Conservation (phyloP, 805 yeast species). For the Sungouiella thailandica region DNA sequence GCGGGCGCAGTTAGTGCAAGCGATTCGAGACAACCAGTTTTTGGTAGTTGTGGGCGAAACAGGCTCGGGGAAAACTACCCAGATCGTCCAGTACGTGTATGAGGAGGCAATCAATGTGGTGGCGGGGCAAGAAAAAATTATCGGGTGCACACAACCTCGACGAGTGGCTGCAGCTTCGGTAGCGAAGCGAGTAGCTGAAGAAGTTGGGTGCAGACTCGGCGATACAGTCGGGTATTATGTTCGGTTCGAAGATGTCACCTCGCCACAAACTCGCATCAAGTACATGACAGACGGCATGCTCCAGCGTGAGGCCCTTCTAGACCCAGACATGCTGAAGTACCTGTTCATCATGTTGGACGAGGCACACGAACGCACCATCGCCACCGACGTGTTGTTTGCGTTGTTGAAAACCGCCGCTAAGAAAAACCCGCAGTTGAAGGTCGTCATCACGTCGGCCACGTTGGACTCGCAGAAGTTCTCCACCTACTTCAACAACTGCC, state of each 20-base stretch:
- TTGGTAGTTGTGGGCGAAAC: conserved; percentile 90
- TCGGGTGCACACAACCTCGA: conserved; percentile 77
- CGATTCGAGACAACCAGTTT: conserved; percentile 72
- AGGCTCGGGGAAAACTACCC: conserved; percentile 52
- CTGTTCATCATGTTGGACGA: conserved; percentile 92
- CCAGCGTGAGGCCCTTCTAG: conserved; percentile 78
- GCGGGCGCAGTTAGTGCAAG: conserved; percentile 49
- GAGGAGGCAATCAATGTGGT: conserved; percentile 56
- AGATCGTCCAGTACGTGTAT: conserved; percentile 35
- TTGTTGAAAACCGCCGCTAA: conserved; percentile 69
- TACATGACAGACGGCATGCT: conserved; percentile 98
- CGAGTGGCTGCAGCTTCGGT: conserved; percentile 81
- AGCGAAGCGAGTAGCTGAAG: conserved; percentile 79
- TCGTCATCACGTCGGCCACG: conserved; percentile 91
- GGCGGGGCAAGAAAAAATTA: conserved; percentile 21
- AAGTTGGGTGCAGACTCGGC: conserved; percentile 65
- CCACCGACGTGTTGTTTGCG: conserved; percentile 89
- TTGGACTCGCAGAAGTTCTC: conserved; percentile 86
- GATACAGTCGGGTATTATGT: conserved; percentile 80
- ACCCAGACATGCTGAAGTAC: conserved; percentile 70
- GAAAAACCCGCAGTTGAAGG: conserved; percentile 64
- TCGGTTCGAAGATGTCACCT: conserved; percentile 68
- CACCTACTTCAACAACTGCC: conserved; percentile 70
- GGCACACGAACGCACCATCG: conserved; percentile 94
- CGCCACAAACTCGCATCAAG: conserved; percentile 63